Percentiles rank a stretch among this genome's conserved stretches.
Conservation (phyloP, 192 early-diverging fungal genomes). For the Gamsiella multidivaricata region DNA sequence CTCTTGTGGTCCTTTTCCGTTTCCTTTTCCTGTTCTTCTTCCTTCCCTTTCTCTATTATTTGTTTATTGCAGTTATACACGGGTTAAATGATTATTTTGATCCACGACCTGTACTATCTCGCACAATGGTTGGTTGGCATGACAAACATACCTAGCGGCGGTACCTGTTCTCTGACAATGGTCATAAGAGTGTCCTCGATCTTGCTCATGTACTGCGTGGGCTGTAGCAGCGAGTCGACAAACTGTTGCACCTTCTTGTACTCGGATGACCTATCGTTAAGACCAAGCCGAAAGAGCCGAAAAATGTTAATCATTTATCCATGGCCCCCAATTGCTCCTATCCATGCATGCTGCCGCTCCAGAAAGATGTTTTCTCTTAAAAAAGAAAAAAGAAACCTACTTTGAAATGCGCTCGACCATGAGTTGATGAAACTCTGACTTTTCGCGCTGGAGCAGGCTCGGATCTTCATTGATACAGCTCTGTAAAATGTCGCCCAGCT, state of each 20-base stretch:
- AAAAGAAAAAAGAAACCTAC: slow-evolving; percentile 6
- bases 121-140: too few relatives aligned
- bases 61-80: background rate
- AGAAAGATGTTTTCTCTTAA: background rate
- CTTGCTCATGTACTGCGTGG: slow-evolving; percentile 45
- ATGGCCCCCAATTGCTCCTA: too few relatives aligned
- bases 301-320: too few relatives aligned
- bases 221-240: slow-evolving; percentile 41
- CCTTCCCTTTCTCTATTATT: background rate
- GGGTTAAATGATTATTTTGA: too few relatives aligned
- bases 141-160: slow-evolving; percentile 28
- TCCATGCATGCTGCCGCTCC: too few relatives aligned
- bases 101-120: too few relatives aligned
- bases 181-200: slow-evolving; percentile 41
- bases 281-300: too few relatives aligned
- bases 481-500: slow-evolving; percentile 43
- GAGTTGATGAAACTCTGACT: slow-evolving; percentile 47
- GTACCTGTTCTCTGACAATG: slow-evolving; percentile 46
- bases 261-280: slow-evolving; percentile 30
- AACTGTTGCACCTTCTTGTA: slow-evolving; percentile 53
- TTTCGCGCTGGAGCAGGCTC: slow-evolving; percentile 39
- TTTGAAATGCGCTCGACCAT: slow-evolving; percentile 52
- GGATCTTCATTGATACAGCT: slow-evolving; percentile 44
- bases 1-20: slow-evolving; percentile 19
- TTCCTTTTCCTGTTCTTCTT: background rate